A percentile compares a stretch with the other conserved stretches of the same genome.
Conservation (phyloP, 2,329 filamentous ascomycete genomes). For the Stemphylium vesicarium region DNA sequence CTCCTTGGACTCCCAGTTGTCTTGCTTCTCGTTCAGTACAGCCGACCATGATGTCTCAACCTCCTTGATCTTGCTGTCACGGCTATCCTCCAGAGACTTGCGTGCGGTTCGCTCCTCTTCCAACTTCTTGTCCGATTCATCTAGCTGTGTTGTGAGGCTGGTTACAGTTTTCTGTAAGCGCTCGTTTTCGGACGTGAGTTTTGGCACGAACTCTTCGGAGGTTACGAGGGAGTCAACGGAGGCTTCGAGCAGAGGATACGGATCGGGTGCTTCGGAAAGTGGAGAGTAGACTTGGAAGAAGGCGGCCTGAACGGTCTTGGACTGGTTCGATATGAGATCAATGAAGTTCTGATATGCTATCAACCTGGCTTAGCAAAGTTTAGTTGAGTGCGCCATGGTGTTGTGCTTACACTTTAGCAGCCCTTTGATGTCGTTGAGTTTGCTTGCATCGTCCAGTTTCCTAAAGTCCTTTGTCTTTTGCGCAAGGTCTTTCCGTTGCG, state of each 20-base stretch:
- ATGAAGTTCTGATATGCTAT: constrained; percentile 96
- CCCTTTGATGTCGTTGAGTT: constrained; percentile 86
- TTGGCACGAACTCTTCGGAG: constrained; percentile 90
- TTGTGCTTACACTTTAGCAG: constrained; percentile 76
- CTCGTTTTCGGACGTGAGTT: constrained; percentile 85
- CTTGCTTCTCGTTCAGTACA: constrained; percentile 89
- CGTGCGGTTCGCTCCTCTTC: constrained; percentile 76
- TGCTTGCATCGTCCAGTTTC: constrained; percentile 87
- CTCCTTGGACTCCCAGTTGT: constrained; percentile 96
- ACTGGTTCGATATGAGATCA: constrained; percentile 93
- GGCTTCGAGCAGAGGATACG: constrained; percentile 93
- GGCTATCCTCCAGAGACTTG: constrained; percentile 75
- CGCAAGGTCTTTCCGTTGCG: constrained; percentile 96
- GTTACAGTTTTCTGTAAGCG: constrained; percentile 81
- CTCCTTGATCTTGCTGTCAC: constrained; percentile 84
- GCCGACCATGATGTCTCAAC: constrained; percentile 89
- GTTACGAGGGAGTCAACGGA: constrained; percentile 93
- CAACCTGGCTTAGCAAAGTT: constrained; percentile 24
- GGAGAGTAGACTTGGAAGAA: constrained; percentile 94
- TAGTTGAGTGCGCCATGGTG: background rate
- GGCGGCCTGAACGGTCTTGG: constrained; percentile 89
- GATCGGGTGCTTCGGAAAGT: constrained; percentile 93
- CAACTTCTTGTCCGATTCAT: constrained; percentile 80
- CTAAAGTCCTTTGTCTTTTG: constrained; percentile 98
- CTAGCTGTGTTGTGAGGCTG: constrained; percentile 78